phyloP scores from a whole-genome alignment of 805 yeast species.

The Lipomyces mesembrius region DNA sequence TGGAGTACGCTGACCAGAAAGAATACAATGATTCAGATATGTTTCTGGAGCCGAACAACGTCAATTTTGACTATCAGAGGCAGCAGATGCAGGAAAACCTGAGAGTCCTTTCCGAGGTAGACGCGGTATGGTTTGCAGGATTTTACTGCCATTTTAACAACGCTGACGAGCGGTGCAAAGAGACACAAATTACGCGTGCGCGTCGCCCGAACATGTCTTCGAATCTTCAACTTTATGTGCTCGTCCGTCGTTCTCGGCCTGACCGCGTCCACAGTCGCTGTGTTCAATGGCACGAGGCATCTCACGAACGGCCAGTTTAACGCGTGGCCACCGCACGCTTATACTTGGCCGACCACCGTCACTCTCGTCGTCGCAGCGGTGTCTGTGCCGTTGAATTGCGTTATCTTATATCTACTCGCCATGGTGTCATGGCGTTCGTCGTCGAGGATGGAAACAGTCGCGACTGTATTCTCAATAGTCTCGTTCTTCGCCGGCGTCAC shows the following conservation, averaged over 20 bases:
- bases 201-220: neutral
- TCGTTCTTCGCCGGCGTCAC: constrained; percentile 3
- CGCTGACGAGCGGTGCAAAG: neutral
- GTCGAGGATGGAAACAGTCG: neutral
- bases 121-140: neutral
- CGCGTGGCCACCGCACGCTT: neutral
- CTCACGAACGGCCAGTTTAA: neutral
- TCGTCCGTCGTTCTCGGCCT: constrained; percentile 5
- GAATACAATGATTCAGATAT: neutral
- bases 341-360: constrained; percentile 1
- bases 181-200: constrained; percentile 1
- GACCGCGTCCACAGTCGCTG: constrained; percentile 2
- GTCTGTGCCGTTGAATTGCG: neutral
- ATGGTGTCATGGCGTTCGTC: constrained; percentile 4
- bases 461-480: constrained; percentile 1
- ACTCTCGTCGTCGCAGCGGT: constrained; percentile 6
- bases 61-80: neutral
- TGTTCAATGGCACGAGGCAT: neutral
- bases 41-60: neutral
- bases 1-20: neutral
- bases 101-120: neutral
- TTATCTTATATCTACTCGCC: neutral
- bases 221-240: constrained; percentile 5
- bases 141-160: neutral
- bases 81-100: neutral